These are phyloP conservation scores for Carnegiea gigantea DNA, from an alignment of 179 eudicot species.

Conservation along the genomic window DNA sequence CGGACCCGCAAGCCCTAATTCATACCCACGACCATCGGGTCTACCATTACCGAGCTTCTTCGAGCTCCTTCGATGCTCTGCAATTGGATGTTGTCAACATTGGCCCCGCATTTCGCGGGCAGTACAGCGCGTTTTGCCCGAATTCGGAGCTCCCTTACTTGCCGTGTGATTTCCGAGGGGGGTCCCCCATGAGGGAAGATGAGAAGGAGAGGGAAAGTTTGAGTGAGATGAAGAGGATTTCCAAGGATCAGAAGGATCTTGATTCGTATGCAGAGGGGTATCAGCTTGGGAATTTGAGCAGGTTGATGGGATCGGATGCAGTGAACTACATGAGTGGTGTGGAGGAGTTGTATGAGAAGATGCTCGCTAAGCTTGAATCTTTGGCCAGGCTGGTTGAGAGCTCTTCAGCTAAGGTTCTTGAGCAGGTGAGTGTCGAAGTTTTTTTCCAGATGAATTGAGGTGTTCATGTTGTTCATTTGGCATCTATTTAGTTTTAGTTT, in stretches of 20 bases:
- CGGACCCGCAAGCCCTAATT: slow-evolving; percentile 41
- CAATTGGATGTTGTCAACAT: slow-evolving; percentile 56
- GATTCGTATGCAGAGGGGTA: slow-evolving; percentile 45
- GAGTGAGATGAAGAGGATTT: slow-evolving; percentile 29
- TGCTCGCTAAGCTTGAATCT: slow-evolving; percentile 60
- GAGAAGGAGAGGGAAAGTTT: slow-evolving; percentile 27
- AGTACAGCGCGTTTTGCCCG: slow-evolving; percentile 55
- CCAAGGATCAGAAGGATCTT: slow-evolving; percentile 41
- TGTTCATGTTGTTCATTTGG: neutral
- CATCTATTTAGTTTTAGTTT: neutral
- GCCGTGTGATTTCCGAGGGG: slow-evolving; percentile 34
- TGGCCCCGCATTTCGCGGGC: slow-evolving; percentile 72
- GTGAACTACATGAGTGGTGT: slow-evolving; percentile 41
- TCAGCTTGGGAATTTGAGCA: slow-evolving; percentile 45
- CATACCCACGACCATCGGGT: slow-evolving; percentile 73
- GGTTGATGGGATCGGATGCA: slow-evolving; percentile 55
- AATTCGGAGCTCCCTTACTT: slow-evolving; percentile 47
- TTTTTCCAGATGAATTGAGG: neutral
- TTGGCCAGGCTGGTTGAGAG: slow-evolving; percentile 55
- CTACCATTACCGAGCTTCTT: slow-evolving; percentile 36
- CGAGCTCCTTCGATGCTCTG: slow-evolving; percentile 40
- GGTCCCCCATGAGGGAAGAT: slow-evolving; percentile 48
- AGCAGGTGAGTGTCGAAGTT: slow-evolving; percentile 51
- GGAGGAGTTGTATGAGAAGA: slow-evolving; percentile 70
- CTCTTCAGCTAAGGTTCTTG: slow-evolving; percentile 55